Evolutionary conservation across 805 yeast genomes (phyloP), one percentile per base, ranked within the genome.

Genomic region (Brettanomyces nanus): DNA sequence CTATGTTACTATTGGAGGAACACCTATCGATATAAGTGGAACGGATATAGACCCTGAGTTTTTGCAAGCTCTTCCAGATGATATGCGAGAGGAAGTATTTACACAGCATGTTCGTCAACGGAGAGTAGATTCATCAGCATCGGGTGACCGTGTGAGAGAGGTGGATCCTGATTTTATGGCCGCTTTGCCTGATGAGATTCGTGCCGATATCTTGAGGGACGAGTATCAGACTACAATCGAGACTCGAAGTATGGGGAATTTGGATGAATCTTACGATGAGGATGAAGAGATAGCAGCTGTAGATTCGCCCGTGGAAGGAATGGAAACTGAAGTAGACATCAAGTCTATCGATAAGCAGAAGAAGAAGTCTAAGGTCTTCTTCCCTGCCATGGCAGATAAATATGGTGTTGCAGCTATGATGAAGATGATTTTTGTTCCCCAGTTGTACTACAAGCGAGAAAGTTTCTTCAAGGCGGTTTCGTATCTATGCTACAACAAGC

Each of bases 11-110:
- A 80, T 89, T 46, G 87, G 86, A 27, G 94, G 82, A 19, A 61
- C 80, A 20, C 77, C 78, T 36, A 87, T 89, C 26, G 94, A 89
- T 53, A 83, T 89, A 27, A 73, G 89, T 29, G 95, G 92, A 0
- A 79, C 95, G 3, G 96, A 85, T 38, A 85, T 89, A 41, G 97
- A 89, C 59, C 95, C 95, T 0, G 90, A 84, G 47, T 89, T 86
- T 54, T 66, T 89, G 43, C 82, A 80, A 49, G 96, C 95, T 0
- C 67, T 89, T 27, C 97, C 97, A 0, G 95, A 85, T 31, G 92
- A 85, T 37, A 83, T 89, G 84, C 67, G 96, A 35, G 95, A 86
- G 45, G 96, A 89, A 52, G 97, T 87, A 0, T 78, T 85, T 52
- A 75, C 89, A 0, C 90, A 86, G 45, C 95, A 87, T 51, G 65